Evolutionary conservation across 2,329 filamentous ascomycete species (phyloP).

Genomic region (Sporothrix sp.): DNA sequence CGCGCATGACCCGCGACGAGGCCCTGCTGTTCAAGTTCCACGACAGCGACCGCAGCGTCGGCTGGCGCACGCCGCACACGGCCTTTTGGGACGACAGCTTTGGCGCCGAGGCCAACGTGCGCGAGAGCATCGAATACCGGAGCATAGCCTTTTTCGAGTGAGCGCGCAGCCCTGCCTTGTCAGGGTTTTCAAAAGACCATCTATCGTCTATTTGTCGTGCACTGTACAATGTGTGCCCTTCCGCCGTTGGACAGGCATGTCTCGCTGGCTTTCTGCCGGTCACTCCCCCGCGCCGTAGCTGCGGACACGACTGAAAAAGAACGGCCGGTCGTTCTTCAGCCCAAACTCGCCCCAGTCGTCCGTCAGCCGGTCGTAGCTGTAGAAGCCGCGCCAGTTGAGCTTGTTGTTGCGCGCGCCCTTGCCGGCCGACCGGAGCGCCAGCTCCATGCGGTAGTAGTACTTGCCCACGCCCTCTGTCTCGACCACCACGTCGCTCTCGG

Average conservation of each 20-base stretch:
- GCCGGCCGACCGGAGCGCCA: conserved; percentile 57
- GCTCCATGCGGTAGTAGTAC: conserved; percentile 77
- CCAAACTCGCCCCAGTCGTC: conserved; percentile 84
- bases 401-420: conserved; percentile 70
- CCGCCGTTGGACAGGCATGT: no score
- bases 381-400: conserved; percentile 78
- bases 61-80: conserved; percentile 1
- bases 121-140: conserved; percentile 4
- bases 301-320: conserved; percentile 57
- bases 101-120: background rate
- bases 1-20: conserved; percentile 1
- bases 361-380: conserved; percentile 80
- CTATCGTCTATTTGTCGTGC: no score
- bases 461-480: conserved; percentile 81
- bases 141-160: conserved; percentile 1
- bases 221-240: no score
- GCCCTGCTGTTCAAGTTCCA: conserved; percentile 25
- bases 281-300: conserved; percentile 36
- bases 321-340: conserved; percentile 53
- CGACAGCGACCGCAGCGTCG: conserved; percentile 3
- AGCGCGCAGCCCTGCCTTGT: background rate
- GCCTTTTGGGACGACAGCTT: conserved; percentile 1
- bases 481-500: conserved; percentile 62
- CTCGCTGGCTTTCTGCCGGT: no score
- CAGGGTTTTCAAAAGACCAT: background rate